Evolutionary conservation across 208 protist genomes (phyloP).

Genomic region (Trypanosoma avium): DNA sequence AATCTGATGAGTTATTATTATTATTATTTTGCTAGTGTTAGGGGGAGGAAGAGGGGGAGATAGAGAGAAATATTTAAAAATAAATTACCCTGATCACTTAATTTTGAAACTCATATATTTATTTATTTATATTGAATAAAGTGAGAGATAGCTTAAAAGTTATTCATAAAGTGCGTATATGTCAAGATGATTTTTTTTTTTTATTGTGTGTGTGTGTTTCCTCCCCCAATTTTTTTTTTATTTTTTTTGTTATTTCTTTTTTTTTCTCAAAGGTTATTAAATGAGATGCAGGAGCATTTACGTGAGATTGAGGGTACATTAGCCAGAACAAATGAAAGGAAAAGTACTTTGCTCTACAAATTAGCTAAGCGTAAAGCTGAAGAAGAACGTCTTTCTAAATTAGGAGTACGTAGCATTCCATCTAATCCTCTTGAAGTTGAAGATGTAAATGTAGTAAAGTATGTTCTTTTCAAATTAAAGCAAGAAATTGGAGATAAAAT

Average conservation of each 20-base stretch:
- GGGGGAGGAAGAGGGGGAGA: neutral
- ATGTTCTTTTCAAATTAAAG: constrained; percentile 64
- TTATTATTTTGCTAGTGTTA: neutral
- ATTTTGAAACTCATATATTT: too few species aligned
- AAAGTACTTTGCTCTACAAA: constrained; percentile 85
- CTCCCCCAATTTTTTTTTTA: constrained; percentile 12
- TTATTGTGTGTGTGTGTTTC: too few species aligned
- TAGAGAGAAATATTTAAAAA: neutral
- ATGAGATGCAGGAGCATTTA: constrained; percentile 75
- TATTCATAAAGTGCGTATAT: too few species aligned
- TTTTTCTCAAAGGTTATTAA: constrained; percentile 2
- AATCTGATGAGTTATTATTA: neutral
- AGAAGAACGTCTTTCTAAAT: constrained; percentile 52
- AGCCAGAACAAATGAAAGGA: constrained; percentile 70
- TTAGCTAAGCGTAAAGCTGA: constrained; percentile 54
- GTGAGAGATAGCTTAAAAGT: too few species aligned
- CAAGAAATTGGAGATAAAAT: constrained; percentile 77
- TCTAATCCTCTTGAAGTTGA: constrained; percentile 62
- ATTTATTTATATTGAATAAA: too few species aligned
- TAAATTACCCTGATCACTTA: too few species aligned
- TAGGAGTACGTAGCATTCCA: constrained; percentile 63
- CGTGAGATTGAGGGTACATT: constrained; percentile 85
- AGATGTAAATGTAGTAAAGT: constrained; percentile 62
- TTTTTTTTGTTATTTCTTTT: constrained; percentile 5
- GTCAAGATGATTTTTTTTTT: too few species aligned